phyloP scores from a whole-genome alignment of 768 basidiomycete species.

The Macrolepiota dolichaula region DNA sequence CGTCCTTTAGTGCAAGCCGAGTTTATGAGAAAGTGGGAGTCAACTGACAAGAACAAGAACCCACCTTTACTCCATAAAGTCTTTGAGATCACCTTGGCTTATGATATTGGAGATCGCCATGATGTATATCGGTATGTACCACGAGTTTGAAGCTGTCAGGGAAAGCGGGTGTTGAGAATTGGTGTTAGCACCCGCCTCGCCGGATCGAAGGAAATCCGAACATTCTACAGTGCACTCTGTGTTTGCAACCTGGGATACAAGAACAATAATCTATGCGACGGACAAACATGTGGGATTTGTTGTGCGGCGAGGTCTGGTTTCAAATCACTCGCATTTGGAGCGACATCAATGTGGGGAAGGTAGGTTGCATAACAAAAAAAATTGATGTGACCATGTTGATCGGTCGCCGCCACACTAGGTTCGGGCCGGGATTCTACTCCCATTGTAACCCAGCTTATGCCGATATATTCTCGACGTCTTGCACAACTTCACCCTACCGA shows the following conservation, averaged over 20 bases:
- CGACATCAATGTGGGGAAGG: slow-evolving; percentile 51
- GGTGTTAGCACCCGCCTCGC: slow-evolving; percentile 29
- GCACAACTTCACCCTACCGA: slow-evolving; percentile 62
- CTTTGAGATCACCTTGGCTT: slow-evolving; percentile 48
- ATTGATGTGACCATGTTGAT: not conserved
- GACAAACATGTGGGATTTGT: slow-evolving; percentile 66
- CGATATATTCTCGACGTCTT: slow-evolving; percentile 62
- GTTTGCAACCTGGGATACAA: slow-evolving; percentile 66
- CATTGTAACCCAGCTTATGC: slow-evolving; percentile 59
- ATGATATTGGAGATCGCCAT: slow-evolving; percentile 40
- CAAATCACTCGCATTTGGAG: slow-evolving; percentile 54
- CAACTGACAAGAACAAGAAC: slow-evolving; percentile 19
- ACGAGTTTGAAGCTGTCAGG: too few species aligned
- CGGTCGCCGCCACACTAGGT: slow-evolving; percentile 31
- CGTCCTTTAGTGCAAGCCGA: slow-evolving; percentile 37
- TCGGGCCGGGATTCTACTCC: slow-evolving; percentile 64
- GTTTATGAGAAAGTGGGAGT: slow-evolving; percentile 57
- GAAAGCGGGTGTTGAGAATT: too few species aligned
- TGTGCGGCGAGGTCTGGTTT: slow-evolving; percentile 56
- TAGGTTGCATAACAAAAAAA: too few species aligned
- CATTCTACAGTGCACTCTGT: slow-evolving; percentile 63
- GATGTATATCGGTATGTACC: slow-evolving; percentile 43
- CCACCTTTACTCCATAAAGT: slow-evolving; percentile 48
- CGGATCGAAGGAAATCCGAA: slow-evolving; percentile 46
- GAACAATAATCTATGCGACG: slow-evolving; percentile 48